These are phyloP conservation scores for Tetradesmus obliquus DNA, from an alignment of 139 green algal species.

Conservation along the genomic window DNA sequence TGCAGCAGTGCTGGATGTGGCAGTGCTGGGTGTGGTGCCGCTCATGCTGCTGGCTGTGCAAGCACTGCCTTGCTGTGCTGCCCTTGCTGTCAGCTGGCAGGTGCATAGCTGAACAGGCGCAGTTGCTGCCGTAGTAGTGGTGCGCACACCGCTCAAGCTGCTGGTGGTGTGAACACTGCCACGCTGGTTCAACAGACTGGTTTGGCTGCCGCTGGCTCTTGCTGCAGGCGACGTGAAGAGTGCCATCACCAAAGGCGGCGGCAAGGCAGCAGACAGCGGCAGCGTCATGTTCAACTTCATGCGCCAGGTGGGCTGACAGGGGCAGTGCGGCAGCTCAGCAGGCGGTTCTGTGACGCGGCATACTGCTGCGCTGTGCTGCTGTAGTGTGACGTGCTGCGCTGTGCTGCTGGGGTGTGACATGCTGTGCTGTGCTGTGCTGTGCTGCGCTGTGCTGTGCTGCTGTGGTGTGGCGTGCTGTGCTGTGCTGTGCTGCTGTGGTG, in stretches of 20 bases:
- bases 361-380: neutral
- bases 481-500: neutral
- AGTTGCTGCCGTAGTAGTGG: too few relatives aligned
- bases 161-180: too few relatives aligned
- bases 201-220: neutral
- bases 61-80: too few relatives aligned
- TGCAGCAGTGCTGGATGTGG: too few relatives aligned
- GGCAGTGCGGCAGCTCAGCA: neutral
- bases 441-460: too few relatives aligned
- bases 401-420: too few relatives aligned
- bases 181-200: neutral
- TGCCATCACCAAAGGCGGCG: conserved; percentile 83
- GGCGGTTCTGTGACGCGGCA: neutral
- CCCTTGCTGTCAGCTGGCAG: too few relatives aligned
- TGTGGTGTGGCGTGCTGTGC: neutral
- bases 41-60: too few relatives aligned
- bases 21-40: too few relatives aligned
- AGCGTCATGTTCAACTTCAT: conserved; percentile 95
- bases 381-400: neutral
- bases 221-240: conserved; percentile 65
- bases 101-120: too few relatives aligned
- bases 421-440: too few relatives aligned
- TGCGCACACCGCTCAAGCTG: too few relatives aligned
- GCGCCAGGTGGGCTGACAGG: conserved; percentile 49
- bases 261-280: conserved; percentile 90